Evolutionary conservation across 495 filamentous ascomycete genomes (phyloP).

Genomic region (Chlorociboria aeruginascens): DNA sequence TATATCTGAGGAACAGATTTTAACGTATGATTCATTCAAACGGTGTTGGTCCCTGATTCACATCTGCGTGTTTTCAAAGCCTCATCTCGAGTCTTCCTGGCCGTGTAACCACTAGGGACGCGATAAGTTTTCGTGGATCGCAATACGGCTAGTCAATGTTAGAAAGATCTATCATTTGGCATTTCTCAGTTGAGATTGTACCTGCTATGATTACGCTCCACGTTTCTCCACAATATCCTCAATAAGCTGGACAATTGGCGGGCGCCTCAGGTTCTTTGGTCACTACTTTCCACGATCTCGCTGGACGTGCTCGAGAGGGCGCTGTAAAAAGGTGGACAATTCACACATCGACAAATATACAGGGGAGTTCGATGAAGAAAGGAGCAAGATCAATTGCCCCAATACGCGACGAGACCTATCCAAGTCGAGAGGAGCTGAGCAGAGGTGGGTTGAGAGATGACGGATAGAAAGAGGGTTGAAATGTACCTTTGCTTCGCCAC

Average conservation of each 20-base stretch:
- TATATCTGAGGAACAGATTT: not conserved
- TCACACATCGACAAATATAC: not conserved
- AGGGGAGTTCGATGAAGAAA: not conserved
- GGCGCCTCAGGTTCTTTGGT: not conserved
- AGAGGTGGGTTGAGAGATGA: constrained; percentile 1
- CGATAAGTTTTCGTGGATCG: too few relatives aligned
- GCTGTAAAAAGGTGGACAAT: not conserved
- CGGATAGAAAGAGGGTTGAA: not conserved
- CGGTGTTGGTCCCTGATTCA: constrained; percentile 4
- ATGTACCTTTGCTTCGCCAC: not conserved
- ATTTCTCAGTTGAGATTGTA: too few relatives aligned
- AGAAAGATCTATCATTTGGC: too few relatives aligned
- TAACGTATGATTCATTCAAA: too few relatives aligned
- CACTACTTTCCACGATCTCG: not conserved
- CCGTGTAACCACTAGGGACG: not conserved
- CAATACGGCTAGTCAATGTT: too few relatives aligned
- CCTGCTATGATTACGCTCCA: too few relatives aligned
- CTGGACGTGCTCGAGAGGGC: constrained; percentile 3
- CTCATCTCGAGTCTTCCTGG: constrained; percentile 6
- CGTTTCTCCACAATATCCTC: too few relatives aligned
- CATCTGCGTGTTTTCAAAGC: constrained; percentile 3
- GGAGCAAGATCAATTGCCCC: constrained; percentile 1
- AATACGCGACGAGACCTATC: constrained; percentile 1
- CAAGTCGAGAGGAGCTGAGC: constrained; percentile 3
- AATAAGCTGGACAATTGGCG: not conserved